These are phyloP conservation scores for Ganoderma leucocontextum DNA, from an alignment of 1,284 basidiomycete genomes.

Conservation along the genomic window DNA sequence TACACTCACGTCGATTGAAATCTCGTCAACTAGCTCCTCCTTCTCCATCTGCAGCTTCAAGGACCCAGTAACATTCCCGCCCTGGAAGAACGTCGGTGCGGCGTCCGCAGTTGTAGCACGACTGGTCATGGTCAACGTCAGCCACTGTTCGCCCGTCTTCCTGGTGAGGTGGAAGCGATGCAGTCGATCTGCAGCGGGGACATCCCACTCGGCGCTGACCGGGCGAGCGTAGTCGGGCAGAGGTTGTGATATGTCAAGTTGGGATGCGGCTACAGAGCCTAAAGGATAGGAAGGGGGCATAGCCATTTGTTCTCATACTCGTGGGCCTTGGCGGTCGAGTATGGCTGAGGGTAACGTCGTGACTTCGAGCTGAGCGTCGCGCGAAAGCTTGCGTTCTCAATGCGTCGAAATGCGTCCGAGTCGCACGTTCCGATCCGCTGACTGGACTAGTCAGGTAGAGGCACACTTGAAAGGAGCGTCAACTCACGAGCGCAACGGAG, in stretches of 20 bases:
- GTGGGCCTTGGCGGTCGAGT: neutral
- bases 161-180: constrained; percentile 33
- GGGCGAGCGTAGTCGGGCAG: constrained; percentile 32
- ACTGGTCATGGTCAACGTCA: constrained; percentile 51
- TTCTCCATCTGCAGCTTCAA: constrained; percentile 55
- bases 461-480: neutral
- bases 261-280: constrained; percentile 6
- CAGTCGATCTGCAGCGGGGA: constrained; percentile 25
- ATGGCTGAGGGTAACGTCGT: neutral
- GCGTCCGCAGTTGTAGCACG: constrained; percentile 45
- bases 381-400: neutral
- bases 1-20: constrained; percentile 51
- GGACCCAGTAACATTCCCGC: constrained; percentile 52
- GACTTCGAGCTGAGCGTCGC: neutral
- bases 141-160: constrained; percentile 46
- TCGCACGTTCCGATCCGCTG: neutral
- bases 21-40: constrained; percentile 51
- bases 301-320: constrained; percentile 6
- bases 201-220: constrained; percentile 22
- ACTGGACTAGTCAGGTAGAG: neutral
- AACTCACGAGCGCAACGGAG: neutral
- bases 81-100: constrained; percentile 52
- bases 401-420: neutral
- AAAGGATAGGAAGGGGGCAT: constrained; percentile 15
- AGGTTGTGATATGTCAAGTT: constrained; percentile 19